Percentiles rank a stretch among this genome's conserved stretches.
These are phyloP conservation scores for Coriaria nepalensis DNA, from an alignment of 306 rosid genomes.

Conservation along the genomic window DNA sequence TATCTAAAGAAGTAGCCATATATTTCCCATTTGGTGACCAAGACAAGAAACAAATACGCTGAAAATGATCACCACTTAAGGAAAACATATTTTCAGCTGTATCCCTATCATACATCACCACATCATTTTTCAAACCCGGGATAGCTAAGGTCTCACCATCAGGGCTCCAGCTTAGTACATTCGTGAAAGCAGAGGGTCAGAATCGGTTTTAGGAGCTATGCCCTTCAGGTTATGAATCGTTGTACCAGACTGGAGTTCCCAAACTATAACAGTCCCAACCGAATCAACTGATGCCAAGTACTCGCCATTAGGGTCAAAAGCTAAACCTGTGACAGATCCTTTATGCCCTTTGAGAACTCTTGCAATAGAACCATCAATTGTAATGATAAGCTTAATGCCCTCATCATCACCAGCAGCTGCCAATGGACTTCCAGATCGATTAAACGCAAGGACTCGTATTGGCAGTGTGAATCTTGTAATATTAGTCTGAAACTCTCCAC, in stretches of 20 bases:
- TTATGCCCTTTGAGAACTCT: constrained; percentile 88
- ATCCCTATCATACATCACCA: constrained; percentile 85
- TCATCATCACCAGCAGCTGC: constrained; percentile 98
- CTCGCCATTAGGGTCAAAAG: constrained; percentile 79
- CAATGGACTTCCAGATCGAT: constrained; percentile 74
- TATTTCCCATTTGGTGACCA: constrained; percentile 97
- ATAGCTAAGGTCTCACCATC: constrained; percentile 80
- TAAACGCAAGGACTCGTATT: constrained; percentile 65
- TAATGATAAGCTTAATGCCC: constrained; percentile 83
- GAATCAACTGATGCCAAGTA: constrained; percentile 86
- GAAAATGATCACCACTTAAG: constrained; percentile 68
- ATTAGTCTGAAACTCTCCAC: constrained; percentile 91
- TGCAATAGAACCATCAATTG: constrained; percentile 83
- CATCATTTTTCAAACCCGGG: constrained; percentile 79
- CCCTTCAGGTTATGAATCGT: constrained; percentile 60
- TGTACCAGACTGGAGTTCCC: constrained; percentile 82
- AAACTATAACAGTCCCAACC: constrained; percentile 51
- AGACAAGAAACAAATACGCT: constrained; percentile 69
- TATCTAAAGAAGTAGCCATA: constrained; percentile 79
- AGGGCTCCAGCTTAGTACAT: constrained; percentile 86
- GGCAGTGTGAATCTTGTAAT: constrained; percentile 92
- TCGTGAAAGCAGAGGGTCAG: constrained; percentile 49
- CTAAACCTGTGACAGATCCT: constrained; percentile 68
- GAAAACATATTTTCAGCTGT: constrained; percentile 78
- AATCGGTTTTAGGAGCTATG: constrained; percentile 60